These are phyloP conservation scores for Lactifluus volemus DNA, from an alignment of 768 basidiomycete species.

Conservation along the genomic window DNA sequence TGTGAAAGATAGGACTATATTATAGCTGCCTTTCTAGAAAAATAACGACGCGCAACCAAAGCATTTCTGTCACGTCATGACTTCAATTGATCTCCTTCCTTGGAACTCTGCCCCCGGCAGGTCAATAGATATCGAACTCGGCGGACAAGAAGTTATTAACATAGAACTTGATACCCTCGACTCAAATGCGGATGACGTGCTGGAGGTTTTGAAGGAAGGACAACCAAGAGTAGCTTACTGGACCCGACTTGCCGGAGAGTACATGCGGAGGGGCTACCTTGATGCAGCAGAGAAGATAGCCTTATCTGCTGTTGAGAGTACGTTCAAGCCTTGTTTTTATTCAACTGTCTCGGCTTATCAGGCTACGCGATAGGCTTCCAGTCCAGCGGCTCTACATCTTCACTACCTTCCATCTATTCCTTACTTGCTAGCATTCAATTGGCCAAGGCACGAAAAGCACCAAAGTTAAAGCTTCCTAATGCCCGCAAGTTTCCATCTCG, in stretches of 20 bases:
- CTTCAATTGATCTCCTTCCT: conserved; percentile 10
- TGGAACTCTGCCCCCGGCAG: conserved; percentile 20
- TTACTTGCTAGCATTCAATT: conserved; percentile 83
- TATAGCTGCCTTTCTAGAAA: neutral
- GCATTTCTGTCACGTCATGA: neutral
- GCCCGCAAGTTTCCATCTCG: conserved; percentile 49
- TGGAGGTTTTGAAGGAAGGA: conserved; percentile 63
- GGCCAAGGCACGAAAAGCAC: conserved; percentile 71
- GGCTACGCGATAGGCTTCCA: conserved; percentile 37
- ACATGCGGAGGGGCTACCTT: conserved; percentile 71
- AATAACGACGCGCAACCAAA: neutral
- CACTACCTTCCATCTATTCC: conserved; percentile 66
- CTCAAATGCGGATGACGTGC: conserved; percentile 64
- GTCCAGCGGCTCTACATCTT: conserved; percentile 38
- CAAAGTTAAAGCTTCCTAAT: conserved; percentile 63
- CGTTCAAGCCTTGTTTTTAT: conserved; percentile 22
- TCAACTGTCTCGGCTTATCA: conserved; percentile 15
- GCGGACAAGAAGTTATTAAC: conserved; percentile 78
- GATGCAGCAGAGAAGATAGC: conserved; percentile 74
- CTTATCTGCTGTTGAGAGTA: conserved; percentile 55
- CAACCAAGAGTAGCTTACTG: conserved; percentile 67
- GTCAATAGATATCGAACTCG: conserved; percentile 68
- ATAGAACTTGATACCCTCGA: conserved; percentile 86
- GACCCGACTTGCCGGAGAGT: conserved; percentile 80
- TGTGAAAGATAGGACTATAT: neutral